These are phyloP conservation scores for Austroboletus novae-zelandiae DNA, from an alignment of 1,284 basidiomycete species.

Conservation along the genomic window DNA sequence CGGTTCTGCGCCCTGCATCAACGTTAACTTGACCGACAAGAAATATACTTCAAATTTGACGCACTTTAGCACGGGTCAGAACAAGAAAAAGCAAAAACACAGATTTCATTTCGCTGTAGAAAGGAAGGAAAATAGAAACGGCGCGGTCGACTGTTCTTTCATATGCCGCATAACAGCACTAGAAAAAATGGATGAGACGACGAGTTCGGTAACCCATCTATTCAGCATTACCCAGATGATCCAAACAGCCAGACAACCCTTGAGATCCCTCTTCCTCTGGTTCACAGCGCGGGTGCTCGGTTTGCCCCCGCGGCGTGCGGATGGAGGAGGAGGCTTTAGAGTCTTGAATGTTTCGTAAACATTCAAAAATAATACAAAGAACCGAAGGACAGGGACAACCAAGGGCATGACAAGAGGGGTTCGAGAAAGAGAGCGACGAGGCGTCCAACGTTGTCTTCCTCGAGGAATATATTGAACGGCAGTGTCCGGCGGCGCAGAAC, in stretches of 20 bases:
- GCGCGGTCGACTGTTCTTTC: slow-evolving; percentile 63
- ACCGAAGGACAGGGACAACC: slow-evolving; percentile 63
- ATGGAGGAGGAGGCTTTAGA: slow-evolving; percentile 62
- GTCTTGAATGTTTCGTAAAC: slow-evolving; percentile 82
- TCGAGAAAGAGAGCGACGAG: background rate
- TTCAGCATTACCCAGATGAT: slow-evolving; percentile 67
- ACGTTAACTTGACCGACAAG: slow-evolving; percentile 11
- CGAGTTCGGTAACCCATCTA: slow-evolving; percentile 8
- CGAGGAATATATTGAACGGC: background rate
- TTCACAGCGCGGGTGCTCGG: slow-evolving; percentile 64
- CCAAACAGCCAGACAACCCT: slow-evolving; percentile 79
- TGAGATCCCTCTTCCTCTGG: slow-evolving; percentile 77
- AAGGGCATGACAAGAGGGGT: slow-evolving; percentile 51
- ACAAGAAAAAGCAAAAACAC: slow-evolving; percentile 68
- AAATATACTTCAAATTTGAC: slow-evolving; percentile 29
- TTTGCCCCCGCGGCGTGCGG: slow-evolving; percentile 55
- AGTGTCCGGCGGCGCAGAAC: background rate
- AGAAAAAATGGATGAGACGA: slow-evolving; percentile 20
- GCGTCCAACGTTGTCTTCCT: no score
- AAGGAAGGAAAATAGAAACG: slow-evolving; percentile 68
- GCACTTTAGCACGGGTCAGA: slow-evolving; percentile 67
- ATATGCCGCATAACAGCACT: slow-evolving; percentile 64
- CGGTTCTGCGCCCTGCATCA: slow-evolving; percentile 69
- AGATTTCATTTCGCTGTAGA: slow-evolving; percentile 77
- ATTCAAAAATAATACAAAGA: slow-evolving; percentile 71